Conservation (phyloP, 176 grass and related monocot genomes). For the Cymbopogon citratus region DNA sequence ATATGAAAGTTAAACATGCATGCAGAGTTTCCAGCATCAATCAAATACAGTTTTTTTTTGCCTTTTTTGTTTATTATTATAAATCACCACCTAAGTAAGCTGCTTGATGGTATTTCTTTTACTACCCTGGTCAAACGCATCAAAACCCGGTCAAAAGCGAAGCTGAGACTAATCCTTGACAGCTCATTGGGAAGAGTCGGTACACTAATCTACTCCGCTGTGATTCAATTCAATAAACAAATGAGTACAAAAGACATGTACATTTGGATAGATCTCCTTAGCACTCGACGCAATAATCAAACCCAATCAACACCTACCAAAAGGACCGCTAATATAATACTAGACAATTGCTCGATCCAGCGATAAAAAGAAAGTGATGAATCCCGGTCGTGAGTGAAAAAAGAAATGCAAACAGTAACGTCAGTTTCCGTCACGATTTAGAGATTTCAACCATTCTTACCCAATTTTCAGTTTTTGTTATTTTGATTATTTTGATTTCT, state of each 20-base stretch:
- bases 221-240: background rate
- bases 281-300: conserved; percentile 21
- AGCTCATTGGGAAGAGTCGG: conserved; percentile 19
- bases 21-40: background rate
- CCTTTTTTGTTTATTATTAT: background rate
- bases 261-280: conserved; percentile 22
- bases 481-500: background rate
- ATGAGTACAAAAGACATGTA: conserved; percentile 26
- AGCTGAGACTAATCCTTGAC: background rate
- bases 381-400: background rate
- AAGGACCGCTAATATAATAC: background rate
- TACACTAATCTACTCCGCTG: conserved; percentile 13
- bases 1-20: background rate
- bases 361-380: background rate
- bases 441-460: background rate
- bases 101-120: background rate
- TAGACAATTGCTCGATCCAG: background rate
- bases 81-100: background rate
- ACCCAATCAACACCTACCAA: conserved; percentile 24
- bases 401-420: background rate
- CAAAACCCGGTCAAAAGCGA: conserved; percentile 25
- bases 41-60: background rate
- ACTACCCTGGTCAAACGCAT: conserved; percentile 12
- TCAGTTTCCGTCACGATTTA: background rate
- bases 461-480: background rate